phyloP scores from a whole-genome alignment of 2,329 filamentous ascomycete genomes.

The Claviceps humidiphila region DNA sequence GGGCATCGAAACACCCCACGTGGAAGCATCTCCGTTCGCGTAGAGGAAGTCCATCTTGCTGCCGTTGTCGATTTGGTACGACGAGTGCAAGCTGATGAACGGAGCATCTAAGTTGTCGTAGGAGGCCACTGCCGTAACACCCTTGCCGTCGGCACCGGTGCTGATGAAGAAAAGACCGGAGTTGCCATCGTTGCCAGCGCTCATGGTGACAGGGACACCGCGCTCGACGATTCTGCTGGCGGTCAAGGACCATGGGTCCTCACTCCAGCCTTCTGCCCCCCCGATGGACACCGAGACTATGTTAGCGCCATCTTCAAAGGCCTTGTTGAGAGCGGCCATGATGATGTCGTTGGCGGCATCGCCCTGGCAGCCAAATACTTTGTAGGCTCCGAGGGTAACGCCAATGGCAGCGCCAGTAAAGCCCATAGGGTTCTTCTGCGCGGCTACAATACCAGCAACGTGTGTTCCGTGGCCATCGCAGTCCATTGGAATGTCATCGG shows the following conservation, averaged over 20 bases:
- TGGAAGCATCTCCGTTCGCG: not conserved
- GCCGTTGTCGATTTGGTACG: constrained; percentile 19
- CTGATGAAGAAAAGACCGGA: constrained; percentile 27
- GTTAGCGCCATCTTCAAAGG: constrained; percentile 25
- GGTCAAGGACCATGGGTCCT: constrained; percentile 21
- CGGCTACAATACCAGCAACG: constrained; percentile 32
- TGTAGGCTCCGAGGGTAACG: constrained; percentile 25
- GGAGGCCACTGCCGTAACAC: constrained; percentile 30
- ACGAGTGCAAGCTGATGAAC: constrained; percentile 21
- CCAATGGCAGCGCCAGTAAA: constrained; percentile 27
- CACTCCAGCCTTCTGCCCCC: constrained; percentile 13
- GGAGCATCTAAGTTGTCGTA: constrained; percentile 28
- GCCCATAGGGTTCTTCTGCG: constrained; percentile 20
- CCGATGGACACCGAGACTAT: constrained; percentile 14
- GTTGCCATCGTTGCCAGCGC: constrained; percentile 30
- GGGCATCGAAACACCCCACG: constrained; percentile 6
- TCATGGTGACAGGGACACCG: constrained; percentile 26
- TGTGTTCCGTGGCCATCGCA: constrained; percentile 31
- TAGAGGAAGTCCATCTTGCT: not conserved
- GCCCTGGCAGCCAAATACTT: constrained; percentile 22
- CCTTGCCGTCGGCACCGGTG: constrained; percentile 25
- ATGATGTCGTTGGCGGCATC: constrained; percentile 22
- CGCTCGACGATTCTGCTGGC: constrained; percentile 28
- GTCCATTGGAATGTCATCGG: constrained; percentile 25
- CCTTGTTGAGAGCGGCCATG: constrained; percentile 24